Conservation (phyloP, 345 rosid genomes). For the Aquilaria sinensis region DNA sequence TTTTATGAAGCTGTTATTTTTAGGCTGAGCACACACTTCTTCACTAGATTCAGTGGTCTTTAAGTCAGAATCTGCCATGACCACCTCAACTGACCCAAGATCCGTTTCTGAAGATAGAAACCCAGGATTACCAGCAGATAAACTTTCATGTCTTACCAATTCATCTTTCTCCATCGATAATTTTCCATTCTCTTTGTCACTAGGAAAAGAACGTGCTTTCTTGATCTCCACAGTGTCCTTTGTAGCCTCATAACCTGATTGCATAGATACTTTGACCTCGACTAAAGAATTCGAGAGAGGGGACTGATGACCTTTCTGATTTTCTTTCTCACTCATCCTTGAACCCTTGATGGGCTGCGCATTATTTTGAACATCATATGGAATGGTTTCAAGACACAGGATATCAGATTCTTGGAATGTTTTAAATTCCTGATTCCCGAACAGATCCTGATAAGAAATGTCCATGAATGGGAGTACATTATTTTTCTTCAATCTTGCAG, state of each 20-base stretch:
- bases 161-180: conserved; percentile 13
- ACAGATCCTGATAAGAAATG: conserved; percentile 10
- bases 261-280: conserved; percentile 16
- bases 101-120: conserved; percentile 22
- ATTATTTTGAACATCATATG: conserved; percentile 10
- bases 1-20: conserved; percentile 44
- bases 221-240: conserved; percentile 13
- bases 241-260: conserved; percentile 13
- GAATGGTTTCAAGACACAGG: conserved; percentile 8
- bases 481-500: conserved; percentile 24
- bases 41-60: conserved; percentile 32
- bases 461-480: conserved; percentile 9
- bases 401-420: conserved; percentile 15
- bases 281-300: conserved; percentile 15
- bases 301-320: conserved; percentile 18
- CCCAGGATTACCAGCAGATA: conserved; percentile 22
- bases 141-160: conserved; percentile 26
- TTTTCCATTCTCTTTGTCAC: conserved; percentile 15
- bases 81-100: conserved; percentile 14
- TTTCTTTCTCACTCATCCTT: conserved; percentile 14
- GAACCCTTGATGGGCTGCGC: conserved; percentile 16
- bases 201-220: conserved; percentile 14
- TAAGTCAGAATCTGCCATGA: conserved; percentile 13
- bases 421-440: conserved; percentile 13
- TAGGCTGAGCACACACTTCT: conserved; percentile 22